Percentiles rank a stretch among this genome's conserved stretches.
phyloP scores from a whole-genome alignment of 345 rosid genomes.

The Lepidium sativum region DNA sequence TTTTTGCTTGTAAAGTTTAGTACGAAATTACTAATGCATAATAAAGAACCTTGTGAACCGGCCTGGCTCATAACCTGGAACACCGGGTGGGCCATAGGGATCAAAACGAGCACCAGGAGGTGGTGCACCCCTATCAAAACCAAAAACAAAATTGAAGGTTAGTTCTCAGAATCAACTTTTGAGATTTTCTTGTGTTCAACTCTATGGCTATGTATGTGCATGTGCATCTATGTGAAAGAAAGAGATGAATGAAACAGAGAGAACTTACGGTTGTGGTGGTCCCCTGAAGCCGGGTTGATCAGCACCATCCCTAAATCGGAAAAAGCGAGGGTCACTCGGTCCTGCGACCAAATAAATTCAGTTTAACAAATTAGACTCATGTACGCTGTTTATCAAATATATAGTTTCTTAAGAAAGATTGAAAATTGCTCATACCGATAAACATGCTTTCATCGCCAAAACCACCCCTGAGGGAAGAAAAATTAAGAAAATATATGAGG shows the following conservation, averaged over 20 bases:
- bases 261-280: slow-evolving; percentile 48
- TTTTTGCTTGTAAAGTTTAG: not conserved
- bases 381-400: not conserved
- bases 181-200: not conserved
- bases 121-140: slow-evolving; percentile 54
- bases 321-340: slow-evolving; percentile 62
- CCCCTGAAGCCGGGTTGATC: slow-evolving; percentile 33
- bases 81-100: slow-evolving; percentile 80
- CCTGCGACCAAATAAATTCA: slow-evolving; percentile 41
- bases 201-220: not conserved
- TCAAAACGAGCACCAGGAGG: slow-evolving; percentile 96
- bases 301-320: slow-evolving; percentile 34
- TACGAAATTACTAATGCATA: not conserved
- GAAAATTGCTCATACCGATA: slow-evolving; percentile 41
- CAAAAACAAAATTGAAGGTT: not conserved
- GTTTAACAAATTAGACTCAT: not conserved
- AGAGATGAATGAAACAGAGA: not conserved
- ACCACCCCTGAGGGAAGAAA: slow-evolving; percentile 41
- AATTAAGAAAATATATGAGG: not conserved
- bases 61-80: slow-evolving; percentile 79
- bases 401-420: not conserved
- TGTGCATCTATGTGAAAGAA: not conserved
- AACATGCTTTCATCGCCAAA: slow-evolving; percentile 60
- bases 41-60: slow-evolving; percentile 55
- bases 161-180: not conserved